Percentiles rank a stretch among this genome's conserved stretches.
phyloP scores from a whole-genome alignment of 73 alveolate genomes.

The Symbiodinium natans region DNA sequence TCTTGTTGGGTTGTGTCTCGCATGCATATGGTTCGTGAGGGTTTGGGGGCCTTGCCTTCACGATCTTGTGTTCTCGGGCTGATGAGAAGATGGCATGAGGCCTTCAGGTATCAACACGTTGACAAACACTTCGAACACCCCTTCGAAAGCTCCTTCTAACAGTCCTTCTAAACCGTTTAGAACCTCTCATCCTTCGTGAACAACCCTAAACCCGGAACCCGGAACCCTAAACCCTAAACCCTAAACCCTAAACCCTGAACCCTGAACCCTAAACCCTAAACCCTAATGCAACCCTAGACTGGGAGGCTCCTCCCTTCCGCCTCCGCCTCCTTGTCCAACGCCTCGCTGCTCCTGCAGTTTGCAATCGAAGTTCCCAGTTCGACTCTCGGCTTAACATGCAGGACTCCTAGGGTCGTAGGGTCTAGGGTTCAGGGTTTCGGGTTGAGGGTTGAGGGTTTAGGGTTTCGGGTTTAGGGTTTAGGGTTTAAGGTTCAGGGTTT shows the following conservation, averaged over 20 bases:
- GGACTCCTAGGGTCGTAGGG: too few species aligned
- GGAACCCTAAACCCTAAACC: too few species aligned
- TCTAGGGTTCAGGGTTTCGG: neutral
- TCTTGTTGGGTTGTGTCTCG: too few species aligned
- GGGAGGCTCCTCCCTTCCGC: neutral
- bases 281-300: neutral
- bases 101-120: too few species aligned
- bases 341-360: neutral
- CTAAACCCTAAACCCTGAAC: too few species aligned
- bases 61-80: too few species aligned
- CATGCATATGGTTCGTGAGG: too few species aligned
- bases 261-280: slow-evolving; percentile 2
- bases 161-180: too few species aligned
- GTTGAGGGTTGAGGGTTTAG: neutral
- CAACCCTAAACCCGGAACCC: neutral
- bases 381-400: neutral
- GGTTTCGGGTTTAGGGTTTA: neutral
- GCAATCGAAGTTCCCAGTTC: neutral
- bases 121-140: too few species aligned
- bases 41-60: too few species aligned
- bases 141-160: too few species aligned
- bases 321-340: neutral
- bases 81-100: too few species aligned
- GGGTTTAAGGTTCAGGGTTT: neutral
- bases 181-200: neutral